phyloP scores from a whole-genome alignment of 805 yeast genomes.

The Grigorovia yakushimaensis region DNA sequence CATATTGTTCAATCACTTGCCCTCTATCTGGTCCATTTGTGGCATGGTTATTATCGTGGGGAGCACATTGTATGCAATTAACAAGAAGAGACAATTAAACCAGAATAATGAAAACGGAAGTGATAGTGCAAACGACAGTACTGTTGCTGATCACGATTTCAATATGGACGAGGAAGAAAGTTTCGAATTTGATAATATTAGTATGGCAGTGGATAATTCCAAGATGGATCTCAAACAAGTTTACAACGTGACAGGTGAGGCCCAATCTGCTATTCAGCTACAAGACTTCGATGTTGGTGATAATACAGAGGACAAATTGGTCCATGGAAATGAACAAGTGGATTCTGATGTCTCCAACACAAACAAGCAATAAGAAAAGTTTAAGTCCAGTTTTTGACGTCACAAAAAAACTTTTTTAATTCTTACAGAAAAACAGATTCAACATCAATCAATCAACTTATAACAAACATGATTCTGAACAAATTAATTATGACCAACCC shows the following conservation, averaged over 20 bases:
- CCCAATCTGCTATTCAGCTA: too few relatives aligned
- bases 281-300: background rate
- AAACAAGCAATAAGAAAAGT: too few relatives aligned
- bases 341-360: too few relatives aligned
- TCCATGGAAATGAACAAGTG: too few relatives aligned
- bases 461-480: background rate
- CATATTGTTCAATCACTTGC: constrained; percentile 61
- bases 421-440: background rate
- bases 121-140: background rate
- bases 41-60: constrained; percentile 64
- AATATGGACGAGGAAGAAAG: background rate
- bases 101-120: background rate
- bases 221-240: too few relatives aligned
- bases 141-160: background rate
- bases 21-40: constrained; percentile 53
- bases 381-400: too few relatives aligned
- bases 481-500: background rate
- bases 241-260: too few relatives aligned
- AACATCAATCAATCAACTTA: too few relatives aligned
- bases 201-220: too few relatives aligned
- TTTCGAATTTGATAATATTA: too few relatives aligned
- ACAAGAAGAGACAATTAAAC: constrained; percentile 30
- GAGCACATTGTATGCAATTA: constrained; percentile 53
- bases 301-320: too few relatives aligned
- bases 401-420: background rate